These are phyloP conservation scores for Tuber indicum DNA, from an alignment of 495 filamentous ascomycete species.

Conservation along the genomic window DNA sequence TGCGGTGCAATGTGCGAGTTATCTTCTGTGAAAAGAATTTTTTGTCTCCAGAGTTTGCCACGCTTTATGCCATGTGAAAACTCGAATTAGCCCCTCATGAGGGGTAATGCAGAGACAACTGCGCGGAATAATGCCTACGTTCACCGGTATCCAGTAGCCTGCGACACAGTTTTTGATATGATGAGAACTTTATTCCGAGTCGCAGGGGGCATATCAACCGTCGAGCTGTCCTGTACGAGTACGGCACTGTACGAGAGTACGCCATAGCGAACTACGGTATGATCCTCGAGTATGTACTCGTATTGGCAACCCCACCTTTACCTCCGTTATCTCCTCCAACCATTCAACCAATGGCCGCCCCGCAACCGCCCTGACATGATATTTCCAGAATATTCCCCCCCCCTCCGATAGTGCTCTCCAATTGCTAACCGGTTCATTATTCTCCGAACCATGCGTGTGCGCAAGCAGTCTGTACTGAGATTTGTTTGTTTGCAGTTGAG, in stretches of 20 bases:
- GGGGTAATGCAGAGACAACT: neutral
- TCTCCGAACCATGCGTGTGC: neutral
- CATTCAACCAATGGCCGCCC: neutral
- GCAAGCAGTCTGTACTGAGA: neutral
- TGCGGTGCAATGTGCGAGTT: neutral
- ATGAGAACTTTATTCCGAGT: neutral
- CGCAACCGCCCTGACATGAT: neutral
- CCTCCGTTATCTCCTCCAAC: neutral
- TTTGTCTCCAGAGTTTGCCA: neutral
- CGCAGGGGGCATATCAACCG: neutral
- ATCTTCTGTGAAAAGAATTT: neutral
- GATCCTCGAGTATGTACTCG: no score
- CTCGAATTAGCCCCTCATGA: neutral
- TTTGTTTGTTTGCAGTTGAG: neutral
- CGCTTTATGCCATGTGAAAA: neutral
- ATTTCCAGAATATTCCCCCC: slow-evolving; percentile 2
- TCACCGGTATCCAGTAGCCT: no score
- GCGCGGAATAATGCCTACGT: neutral
- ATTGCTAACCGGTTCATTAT: neutral
- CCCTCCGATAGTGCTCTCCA: neutral
- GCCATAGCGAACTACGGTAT: neutral
- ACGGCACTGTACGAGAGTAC: no score
- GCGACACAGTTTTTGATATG: neutral
- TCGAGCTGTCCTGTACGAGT: neutral
- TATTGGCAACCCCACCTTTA: neutral